These are phyloP conservation scores for Termitomyces sp. DNA, from an alignment of 768 basidiomycete species.

Conservation along the genomic window DNA sequence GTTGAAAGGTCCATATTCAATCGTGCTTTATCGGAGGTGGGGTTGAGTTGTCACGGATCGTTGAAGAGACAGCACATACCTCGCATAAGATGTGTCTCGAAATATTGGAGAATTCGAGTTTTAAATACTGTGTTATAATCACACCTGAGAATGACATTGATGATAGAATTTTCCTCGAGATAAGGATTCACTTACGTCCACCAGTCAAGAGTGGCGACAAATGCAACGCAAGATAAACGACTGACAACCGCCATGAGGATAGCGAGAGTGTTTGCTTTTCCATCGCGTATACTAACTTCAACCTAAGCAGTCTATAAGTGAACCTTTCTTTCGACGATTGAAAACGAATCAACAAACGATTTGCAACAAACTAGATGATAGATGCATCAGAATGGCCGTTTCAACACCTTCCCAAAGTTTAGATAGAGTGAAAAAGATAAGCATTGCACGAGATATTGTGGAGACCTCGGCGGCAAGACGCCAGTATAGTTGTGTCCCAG, in stretches of 20 bases:
- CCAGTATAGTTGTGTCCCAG: slow-evolving; percentile 13
- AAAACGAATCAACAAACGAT: slow-evolving; percentile 10
- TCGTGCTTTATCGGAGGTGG: slow-evolving; percentile 8
- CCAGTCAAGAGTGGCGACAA: slow-evolving; percentile 17
- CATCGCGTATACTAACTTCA: slow-evolving; percentile 15
- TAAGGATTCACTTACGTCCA: slow-evolving; percentile 13
- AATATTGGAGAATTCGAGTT: slow-evolving; percentile 17
- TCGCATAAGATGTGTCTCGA: slow-evolving; percentile 21
- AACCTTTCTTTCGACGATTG: background rate
- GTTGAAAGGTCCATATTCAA: slow-evolving; percentile 18
- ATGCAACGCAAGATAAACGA: slow-evolving; percentile 13
- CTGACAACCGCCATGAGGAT: slow-evolving; percentile 14
- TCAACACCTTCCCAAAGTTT: slow-evolving; percentile 20
- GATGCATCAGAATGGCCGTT: slow-evolving; percentile 19
- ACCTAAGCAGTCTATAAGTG: slow-evolving; percentile 9
- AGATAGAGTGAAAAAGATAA: slow-evolving; percentile 16
- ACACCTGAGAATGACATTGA: slow-evolving; percentile 4
- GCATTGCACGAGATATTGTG: slow-evolving; percentile 12
- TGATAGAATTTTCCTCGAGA: no score
- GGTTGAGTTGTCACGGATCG: background rate
- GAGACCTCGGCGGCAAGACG: slow-evolving; percentile 20
- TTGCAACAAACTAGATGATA: slow-evolving; percentile 17
- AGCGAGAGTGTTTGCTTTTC: slow-evolving; percentile 11
- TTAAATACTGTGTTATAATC: slow-evolving; percentile 7
- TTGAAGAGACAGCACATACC: slow-evolving; percentile 11